Base-by-base conservation (phyloP, 495 filamentous ascomycete species). In the Penicillium ucsense region DNA sequence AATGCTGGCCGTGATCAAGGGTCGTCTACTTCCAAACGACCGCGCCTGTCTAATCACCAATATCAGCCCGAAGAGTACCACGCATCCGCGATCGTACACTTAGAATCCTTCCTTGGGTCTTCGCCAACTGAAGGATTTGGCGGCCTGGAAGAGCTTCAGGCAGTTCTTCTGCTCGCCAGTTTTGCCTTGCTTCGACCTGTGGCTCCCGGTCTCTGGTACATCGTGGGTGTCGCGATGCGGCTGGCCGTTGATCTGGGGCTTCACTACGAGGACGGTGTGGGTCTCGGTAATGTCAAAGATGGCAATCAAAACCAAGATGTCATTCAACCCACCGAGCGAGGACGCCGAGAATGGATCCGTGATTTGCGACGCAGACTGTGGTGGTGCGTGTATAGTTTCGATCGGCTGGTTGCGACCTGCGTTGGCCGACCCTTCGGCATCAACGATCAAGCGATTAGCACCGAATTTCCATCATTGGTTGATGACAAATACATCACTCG, bases 311-410 rank as follows among this genome's bases (percentile, higher is more conserved):
- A 61, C 4, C 61, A 66, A 33, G 34, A 50, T 33, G 61, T 60
- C 12, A 65, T 75, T 8, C 76, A 80, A 53, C 64, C 66, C 11
- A 74, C 73, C 40, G 79, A 91, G 66, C 76, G 78, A 43, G 90
- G 90, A 10, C 78, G 86, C 10, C 74, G 87, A 40, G 82, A 95
- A 70, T 97, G 88, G 78, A 74, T 87, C 20, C 83, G 91, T 27
- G 91, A 97, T 61, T 72, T 94, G 35, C 81, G 90, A 41, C 77
- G 91, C 49, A 79, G 91, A 30, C 71, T 97, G 12, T 97, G 91
- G 89, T 97, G 91, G 91, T 94, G 88, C 67, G 86, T 88, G 2
- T 97, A 97, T 61, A 89, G 86, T 31, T 85, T 95, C 51, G 91
- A 97, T 60, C 81, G 91, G 30, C 80, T 97, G 20, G 91, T 95